Evolutionary conservation across 345 rosid genomes (phyloP).

Genomic region (Hypericum perforatum): DNA sequence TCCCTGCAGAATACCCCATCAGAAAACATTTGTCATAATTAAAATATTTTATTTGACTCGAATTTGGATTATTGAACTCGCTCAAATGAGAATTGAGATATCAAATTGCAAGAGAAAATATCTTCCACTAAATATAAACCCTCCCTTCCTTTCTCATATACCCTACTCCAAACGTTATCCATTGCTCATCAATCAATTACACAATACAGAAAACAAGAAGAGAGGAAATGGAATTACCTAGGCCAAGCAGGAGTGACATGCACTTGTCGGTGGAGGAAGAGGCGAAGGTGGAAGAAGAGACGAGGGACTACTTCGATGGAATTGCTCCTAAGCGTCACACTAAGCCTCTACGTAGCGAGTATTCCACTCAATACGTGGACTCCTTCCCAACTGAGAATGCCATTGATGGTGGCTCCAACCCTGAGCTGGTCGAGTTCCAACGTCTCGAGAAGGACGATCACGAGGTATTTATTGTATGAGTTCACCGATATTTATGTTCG

Average conservation of each 20-base stretch:
- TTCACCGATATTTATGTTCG: background rate
- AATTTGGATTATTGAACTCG: too few species aligned
- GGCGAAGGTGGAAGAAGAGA: slow-evolving; percentile 25
- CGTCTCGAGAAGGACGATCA: slow-evolving; percentile 31
- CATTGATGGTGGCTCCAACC: slow-evolving; percentile 7
- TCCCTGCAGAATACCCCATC: too few species aligned
- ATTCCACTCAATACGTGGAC: slow-evolving; percentile 40
- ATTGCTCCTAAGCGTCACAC: slow-evolving; percentile 46
- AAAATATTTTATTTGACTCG: too few species aligned
- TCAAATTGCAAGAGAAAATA: too few species aligned
- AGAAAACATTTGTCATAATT: too few species aligned
- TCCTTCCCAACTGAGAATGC: background rate
- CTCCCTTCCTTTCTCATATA: too few species aligned
- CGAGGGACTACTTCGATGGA: slow-evolving; percentile 36
- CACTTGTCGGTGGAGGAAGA: slow-evolving; percentile 43
- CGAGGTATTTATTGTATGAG: slow-evolving; percentile 15
- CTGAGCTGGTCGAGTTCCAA: slow-evolving; percentile 37
- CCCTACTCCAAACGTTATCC: too few species aligned
- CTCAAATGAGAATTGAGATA: too few species aligned
- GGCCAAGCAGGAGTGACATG: slow-evolving; percentile 48
- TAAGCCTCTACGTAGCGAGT: slow-evolving; percentile 59
- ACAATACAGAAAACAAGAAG: slow-evolving; percentile 1
- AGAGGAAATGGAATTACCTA: slow-evolving; percentile 6
- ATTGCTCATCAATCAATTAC: too few species aligned
- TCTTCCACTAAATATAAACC: too few species aligned